Base-by-base conservation (phyloP, 192 early-diverging fungal species). In the Backusella parvicylindrica region DNA sequence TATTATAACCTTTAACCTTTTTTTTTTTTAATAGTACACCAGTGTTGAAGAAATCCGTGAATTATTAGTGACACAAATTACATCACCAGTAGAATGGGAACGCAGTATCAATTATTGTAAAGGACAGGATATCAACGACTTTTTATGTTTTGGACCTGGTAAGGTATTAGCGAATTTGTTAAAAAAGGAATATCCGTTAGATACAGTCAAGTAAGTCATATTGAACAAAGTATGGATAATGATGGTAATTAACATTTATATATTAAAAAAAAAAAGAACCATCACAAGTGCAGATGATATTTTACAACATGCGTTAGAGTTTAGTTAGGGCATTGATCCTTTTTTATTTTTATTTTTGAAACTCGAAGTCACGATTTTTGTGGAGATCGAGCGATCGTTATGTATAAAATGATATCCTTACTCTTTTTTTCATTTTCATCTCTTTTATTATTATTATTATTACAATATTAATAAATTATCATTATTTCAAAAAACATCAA, bases 21-120 rank as follows among this genome's bases (percentile, higher is more conserved):
- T 56, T 50, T 15, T 41, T 41, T 41, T 41, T 60, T 30, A 16
- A 43, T 68, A 82, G 77, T 76, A 73, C 56, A 47, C 38, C 3
- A 64, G 41, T 37, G 86, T 85, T 0, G 77, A 77, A 15, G 89
- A 92, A 11, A 93, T 95, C 36, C 87, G 88, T 31, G 75, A 80
- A 15, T 79, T 93, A 32, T 81, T 99, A 23, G 90, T 91, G 6
- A 76, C 83, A 71, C 96, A 97, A 77, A 92, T 96, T 6, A 93
- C 92, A 70, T 84, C 89, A 12, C 94, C 96, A 2, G 94, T 97
- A 9, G 90, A 95, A 68, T 99, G 97, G 97, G 90, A 93, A 40
- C 87, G 91, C 50, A 94, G 92, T 64, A 91, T 96, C 71, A 86
- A 89, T 67, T 94, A 90, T 73, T 90, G 93, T 64, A 94, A 93